Percentiles rank a stretch among this genome's conserved stretches.
These are phyloP conservation scores for Barnettozyma vustinii DNA, from an alignment of 805 yeast genomes.

Conservation along the genomic window DNA sequence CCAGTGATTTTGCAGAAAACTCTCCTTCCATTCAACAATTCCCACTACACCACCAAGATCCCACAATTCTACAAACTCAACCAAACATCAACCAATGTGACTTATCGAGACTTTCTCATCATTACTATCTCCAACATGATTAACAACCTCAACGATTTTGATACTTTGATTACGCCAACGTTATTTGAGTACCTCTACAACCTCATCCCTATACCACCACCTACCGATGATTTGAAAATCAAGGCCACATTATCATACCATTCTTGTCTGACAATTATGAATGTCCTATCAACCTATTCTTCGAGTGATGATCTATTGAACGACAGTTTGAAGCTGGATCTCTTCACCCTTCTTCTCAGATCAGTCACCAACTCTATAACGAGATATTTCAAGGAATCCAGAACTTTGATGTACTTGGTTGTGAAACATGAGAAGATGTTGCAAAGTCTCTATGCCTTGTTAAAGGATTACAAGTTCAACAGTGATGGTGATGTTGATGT, in stretches of 20 bases:
- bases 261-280: conserved; percentile 42
- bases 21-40: conserved; percentile 39
- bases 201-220: conserved; percentile 40
- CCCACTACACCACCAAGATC: conserved; percentile 40
- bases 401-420: conserved; percentile 48
- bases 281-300: conserved; percentile 30
- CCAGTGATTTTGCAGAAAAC: conserved; percentile 33
- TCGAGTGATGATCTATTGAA: conserved; percentile 20
- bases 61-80: conserved; percentile 47
- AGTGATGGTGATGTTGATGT: conserved; percentile 1
- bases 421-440: conserved; percentile 31
- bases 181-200: conserved; percentile 59
- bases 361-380: conserved; percentile 47
- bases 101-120: conserved; percentile 60
- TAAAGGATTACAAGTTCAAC: conserved; percentile 8
- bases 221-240: conserved; percentile 28
- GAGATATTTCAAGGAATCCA: conserved; percentile 46
- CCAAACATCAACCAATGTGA: conserved; percentile 33
- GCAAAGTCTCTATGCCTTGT: conserved; percentile 7
- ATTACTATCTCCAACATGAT: conserved; percentile 45
- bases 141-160: conserved; percentile 27
- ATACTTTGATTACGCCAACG: conserved; percentile 37
- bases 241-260: conserved; percentile 41
- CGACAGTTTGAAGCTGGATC: conserved; percentile 42
- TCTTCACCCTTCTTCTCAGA: conserved; percentile 53